phyloP scores from a whole-genome alignment of 805 yeast genomes.

The Diddensiella santjacobensis region DNA sequence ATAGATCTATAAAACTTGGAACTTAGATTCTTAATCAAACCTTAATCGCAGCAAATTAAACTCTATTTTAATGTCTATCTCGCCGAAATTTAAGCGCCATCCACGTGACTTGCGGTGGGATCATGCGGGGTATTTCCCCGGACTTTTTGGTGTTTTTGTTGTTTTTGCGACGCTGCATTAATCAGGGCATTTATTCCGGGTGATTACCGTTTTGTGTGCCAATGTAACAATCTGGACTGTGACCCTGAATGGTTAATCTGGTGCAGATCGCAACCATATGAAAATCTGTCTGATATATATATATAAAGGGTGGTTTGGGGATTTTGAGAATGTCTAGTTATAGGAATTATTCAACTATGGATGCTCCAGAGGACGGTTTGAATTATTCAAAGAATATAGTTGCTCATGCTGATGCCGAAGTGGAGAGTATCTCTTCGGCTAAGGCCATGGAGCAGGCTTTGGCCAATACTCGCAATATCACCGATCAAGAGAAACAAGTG shows the following conservation, averaged over 20 bases:
- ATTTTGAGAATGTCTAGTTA: too few species aligned
- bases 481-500: constrained; percentile 30
- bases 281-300: too few species aligned
- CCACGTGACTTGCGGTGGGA: too few species aligned
- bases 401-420: neutral
- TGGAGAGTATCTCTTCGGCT: neutral
- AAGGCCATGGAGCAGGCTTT: constrained; percentile 14
- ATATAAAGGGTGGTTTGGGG: too few species aligned
- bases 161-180: too few species aligned
- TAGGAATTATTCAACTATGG: neutral
- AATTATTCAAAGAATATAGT: neutral
- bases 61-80: too few species aligned
- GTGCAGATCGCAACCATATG: neutral
- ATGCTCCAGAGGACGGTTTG: neutral
- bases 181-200: neutral
- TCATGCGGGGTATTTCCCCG: too few species aligned
- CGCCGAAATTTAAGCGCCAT: too few species aligned
- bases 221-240: neutral
- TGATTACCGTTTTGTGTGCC: neutral
- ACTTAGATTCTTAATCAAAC: too few species aligned
- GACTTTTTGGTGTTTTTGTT: too few species aligned
- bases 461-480: constrained; percentile 19
- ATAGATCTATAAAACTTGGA: too few species aligned
- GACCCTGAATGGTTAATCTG: neutral
- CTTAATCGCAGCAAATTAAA: too few species aligned